These are phyloP conservation scores for Bjerkandera adusta DNA, from an alignment of 1,284 basidiomycete genomes.

Conservation along the genomic window DNA sequence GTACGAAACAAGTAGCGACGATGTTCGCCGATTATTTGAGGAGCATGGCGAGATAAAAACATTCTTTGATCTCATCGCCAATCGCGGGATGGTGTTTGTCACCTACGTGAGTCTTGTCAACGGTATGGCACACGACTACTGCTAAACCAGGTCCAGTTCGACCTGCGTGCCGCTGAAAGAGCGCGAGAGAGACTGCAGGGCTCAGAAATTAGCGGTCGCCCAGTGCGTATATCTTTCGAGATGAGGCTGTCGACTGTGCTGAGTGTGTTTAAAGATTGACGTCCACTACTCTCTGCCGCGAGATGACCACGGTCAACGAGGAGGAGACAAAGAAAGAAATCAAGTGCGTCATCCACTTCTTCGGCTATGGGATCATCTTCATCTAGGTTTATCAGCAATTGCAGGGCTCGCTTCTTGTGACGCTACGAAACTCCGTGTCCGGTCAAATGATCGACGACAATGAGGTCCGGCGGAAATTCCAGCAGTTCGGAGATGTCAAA, in stretches of 20 bases:
- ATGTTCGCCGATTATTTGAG: slow-evolving; percentile 85
- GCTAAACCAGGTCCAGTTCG: slow-evolving; percentile 59
- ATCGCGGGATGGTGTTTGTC: slow-evolving; percentile 96
- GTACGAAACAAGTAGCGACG: slow-evolving; percentile 89
- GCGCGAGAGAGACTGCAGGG: slow-evolving; percentile 88
- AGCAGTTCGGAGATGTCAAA: slow-evolving; percentile 90
- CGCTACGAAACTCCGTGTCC: slow-evolving; percentile 65
- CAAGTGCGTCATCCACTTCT: slow-evolving; percentile 51
- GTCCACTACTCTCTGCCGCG: slow-evolving; percentile 96
- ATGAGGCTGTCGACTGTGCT: slow-evolving; percentile 4
- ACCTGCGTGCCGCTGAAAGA: slow-evolving; percentile 87
- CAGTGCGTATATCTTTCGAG: slow-evolving; percentile 49
- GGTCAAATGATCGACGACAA: slow-evolving; percentile 76
- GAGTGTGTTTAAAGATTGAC: slow-evolving; percentile 69
- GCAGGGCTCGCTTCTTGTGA: slow-evolving; percentile 83
- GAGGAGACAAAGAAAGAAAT: slow-evolving; percentile 84
- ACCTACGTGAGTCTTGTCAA: slow-evolving; percentile 79
- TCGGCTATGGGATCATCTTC: slow-evolving; percentile 3
- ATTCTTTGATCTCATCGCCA: slow-evolving; percentile 92
- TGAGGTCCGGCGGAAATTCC: slow-evolving; percentile 81
- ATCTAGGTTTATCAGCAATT: slow-evolving; percentile 43
- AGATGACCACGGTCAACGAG: slow-evolving; percentile 71
- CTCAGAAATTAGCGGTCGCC: slow-evolving; percentile 79
- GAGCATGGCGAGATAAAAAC: slow-evolving; percentile 94
- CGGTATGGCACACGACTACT: neutral